Evolutionary conservation across 129 eudicot species (phyloP).

Genomic region (Silybum marianum): DNA sequence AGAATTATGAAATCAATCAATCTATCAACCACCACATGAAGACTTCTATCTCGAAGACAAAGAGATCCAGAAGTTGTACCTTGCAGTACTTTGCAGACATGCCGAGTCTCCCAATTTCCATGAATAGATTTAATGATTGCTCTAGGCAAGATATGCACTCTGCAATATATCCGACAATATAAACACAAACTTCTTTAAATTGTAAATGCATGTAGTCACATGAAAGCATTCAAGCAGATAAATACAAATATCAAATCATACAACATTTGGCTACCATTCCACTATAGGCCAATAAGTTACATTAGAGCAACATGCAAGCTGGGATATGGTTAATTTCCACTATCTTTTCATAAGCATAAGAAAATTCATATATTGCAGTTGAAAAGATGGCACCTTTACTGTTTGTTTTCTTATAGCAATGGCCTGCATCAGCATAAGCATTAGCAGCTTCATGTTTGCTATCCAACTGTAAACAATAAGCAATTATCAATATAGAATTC

Average conservation of each 20-base stretch:
- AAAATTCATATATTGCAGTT: neutral
- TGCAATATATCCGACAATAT: conserved; percentile 24
- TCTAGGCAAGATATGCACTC: conserved; percentile 66
- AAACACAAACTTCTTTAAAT: conserved; percentile 8
- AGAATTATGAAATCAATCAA: neutral
- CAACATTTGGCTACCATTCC: neutral
- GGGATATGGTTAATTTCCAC: neutral
- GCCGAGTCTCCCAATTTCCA: conserved; percentile 68
- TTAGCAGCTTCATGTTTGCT: conserved; percentile 93
- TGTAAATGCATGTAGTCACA: neutral
- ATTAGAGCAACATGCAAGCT: neutral
- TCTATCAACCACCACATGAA: conserved; percentile 2
- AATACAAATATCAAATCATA: neutral
- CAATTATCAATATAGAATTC: neutral
- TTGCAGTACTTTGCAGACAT: conserved; percentile 69
- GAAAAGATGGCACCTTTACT: conserved; percentile 48
- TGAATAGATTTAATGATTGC: conserved; percentile 52
- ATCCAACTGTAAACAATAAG: conserved; percentile 57
- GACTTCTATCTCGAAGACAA: neutral
- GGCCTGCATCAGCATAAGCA: conserved; percentile 85
- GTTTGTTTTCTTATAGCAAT: conserved; percentile 75
- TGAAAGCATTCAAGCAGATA: neutral
- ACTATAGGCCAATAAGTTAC: neutral
- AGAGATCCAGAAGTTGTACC: conserved; percentile 38
- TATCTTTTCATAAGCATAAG: neutral